phyloP scores from a whole-genome alignment of 2,329 filamentous ascomycete species.

The Escovopsis weberi region DNA sequence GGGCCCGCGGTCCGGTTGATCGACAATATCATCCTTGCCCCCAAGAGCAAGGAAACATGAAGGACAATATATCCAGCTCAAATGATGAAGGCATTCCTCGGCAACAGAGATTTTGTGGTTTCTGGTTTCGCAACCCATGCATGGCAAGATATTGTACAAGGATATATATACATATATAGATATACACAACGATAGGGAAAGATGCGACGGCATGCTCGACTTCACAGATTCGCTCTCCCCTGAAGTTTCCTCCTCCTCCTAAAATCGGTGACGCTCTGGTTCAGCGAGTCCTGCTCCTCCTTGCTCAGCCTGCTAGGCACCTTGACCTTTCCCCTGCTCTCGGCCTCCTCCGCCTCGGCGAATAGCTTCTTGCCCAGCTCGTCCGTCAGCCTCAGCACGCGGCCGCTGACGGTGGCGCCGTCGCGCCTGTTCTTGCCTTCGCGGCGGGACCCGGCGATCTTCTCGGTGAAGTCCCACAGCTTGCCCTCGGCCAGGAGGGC shows the following conservation, averaged over 20 bases:
- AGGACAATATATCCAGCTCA: background rate
- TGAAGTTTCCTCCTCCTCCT: conserved; percentile 34
- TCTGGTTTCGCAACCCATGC: too few relatives aligned
- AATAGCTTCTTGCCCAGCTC: conserved; percentile 57
- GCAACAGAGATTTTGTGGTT: too few relatives aligned
- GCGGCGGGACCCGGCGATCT: conserved; percentile 65
- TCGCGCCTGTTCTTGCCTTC: conserved; percentile 97
- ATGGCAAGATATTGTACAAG: too few relatives aligned
- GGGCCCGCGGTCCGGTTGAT: conserved; percentile 74
- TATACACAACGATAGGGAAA: conserved; percentile 1
- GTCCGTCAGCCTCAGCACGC: conserved; percentile 68
- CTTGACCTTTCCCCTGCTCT: conserved; percentile 20
- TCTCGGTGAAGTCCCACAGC: conserved; percentile 84
- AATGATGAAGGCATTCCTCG: too few relatives aligned
- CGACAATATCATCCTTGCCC: conserved; percentile 67
- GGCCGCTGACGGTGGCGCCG: conserved; percentile 70
- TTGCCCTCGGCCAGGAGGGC: conserved; percentile 54
- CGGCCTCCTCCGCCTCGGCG: conserved; percentile 32
- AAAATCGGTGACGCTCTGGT: conserved; percentile 29
- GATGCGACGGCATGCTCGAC: background rate
- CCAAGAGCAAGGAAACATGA: conserved; percentile 19
- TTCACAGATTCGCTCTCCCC: conserved; percentile 35
- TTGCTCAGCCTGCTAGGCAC: conserved; percentile 29
- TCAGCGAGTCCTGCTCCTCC: conserved; percentile 34
- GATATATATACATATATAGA: too few relatives aligned